Base-by-base conservation (phyloP, 1,139 yeast species). In the Debaryomyces singareniensis region DNA sequence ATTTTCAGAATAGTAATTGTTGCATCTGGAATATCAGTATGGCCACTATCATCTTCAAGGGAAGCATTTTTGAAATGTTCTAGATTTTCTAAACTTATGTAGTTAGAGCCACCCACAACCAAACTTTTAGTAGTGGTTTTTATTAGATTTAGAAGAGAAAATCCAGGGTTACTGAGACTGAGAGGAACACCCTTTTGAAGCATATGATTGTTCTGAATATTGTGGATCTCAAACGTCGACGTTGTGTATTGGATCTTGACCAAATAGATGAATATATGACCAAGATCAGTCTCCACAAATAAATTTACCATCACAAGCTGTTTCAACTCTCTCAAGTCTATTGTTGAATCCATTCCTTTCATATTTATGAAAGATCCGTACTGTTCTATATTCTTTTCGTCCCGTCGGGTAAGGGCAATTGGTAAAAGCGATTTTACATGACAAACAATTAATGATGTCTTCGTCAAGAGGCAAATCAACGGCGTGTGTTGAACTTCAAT, bases 81-180 rank as follows among this genome's bases (percentile, higher is more conserved):
- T n/a, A 62, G 41, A 35, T 64, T 65, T 30, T 63, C 63, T 28
- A 66, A 40, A 31, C 55, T 58, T 2, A 51, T 30, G 14, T 40
- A 35, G 4, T 35, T 29, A 15, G 49, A 45, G 6, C 43, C 39
- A 2, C 62, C 62, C 18, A 49, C 55, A 16, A 57, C 49, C 14
- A 65, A 48, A 11, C 58, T 38, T 20, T 53, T 51, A 13, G 69
- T 58, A 11, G 71, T 68, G n/a, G 53, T 45, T 33, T 57, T 60
- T 22, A 66, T 33, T 32, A 61, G 44, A 26, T 39, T 43, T 3
- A 62, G 35, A 18, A 61, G 34, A 5, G 64, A 51, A 37, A 53
- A 51, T 34, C 49, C 52, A 27, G 52, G 44, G 11, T 53, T 40
- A 5, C 53, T 49, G 16, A 43, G 44, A 28, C 55, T 48, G 34